Evolutionary conservation across 2,329 filamentous ascomycete genomes (phyloP).

Genomic region (Intubia oerlemansii): DNA sequence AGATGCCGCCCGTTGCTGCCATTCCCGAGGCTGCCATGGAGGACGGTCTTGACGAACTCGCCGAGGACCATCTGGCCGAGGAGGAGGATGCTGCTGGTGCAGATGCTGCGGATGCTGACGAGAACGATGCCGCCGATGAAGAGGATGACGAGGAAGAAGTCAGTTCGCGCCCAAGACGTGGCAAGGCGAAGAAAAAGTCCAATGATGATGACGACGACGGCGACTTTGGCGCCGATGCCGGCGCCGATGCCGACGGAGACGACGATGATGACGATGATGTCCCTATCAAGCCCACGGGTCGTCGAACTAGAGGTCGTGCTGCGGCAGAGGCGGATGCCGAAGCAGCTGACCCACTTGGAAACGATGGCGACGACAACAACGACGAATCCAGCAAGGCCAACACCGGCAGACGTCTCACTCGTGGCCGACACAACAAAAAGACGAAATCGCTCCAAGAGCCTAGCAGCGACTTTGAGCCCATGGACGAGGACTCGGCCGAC

Average conservation of each 20-base stretch:
- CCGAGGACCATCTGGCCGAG: too few relatives aligned
- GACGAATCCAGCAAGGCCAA: too few relatives aligned
- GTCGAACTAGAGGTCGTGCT: conserved; percentile 15
- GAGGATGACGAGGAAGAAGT: conserved; percentile 2
- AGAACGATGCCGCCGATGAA: conserved; percentile 2
- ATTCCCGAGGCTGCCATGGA: conserved; percentile 31
- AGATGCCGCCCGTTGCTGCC: conserved; percentile 21
- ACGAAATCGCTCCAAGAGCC: too few relatives aligned
- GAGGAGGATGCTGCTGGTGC: too few relatives aligned
- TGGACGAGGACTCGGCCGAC: conserved; percentile 35
- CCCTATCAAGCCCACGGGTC: conserved; percentile 16
- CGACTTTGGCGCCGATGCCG: conserved; percentile 9
- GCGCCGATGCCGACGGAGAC: conserved; percentile 11
- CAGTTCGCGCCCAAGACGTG: conserved; percentile 5
- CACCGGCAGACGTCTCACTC: conserved; percentile 24
- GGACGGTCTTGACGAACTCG: conserved; percentile 12
- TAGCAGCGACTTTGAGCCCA: conserved; percentile 39
- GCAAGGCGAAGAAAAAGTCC: too few relatives aligned
- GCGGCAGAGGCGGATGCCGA: conserved; percentile 7
- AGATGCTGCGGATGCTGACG: too few relatives aligned
- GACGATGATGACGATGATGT: conserved; percentile 16
- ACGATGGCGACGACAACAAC: conserved; percentile 11
- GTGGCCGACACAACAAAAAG: too few relatives aligned
- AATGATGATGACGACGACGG: conserved; percentile 15
- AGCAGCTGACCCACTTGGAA: conserved; percentile 1